A percentile compares a stretch with the other conserved stretches of the same genome.
phyloP scores from a whole-genome alignment of 2,329 filamentous ascomycete species.

The Bisporella sp. region DNA sequence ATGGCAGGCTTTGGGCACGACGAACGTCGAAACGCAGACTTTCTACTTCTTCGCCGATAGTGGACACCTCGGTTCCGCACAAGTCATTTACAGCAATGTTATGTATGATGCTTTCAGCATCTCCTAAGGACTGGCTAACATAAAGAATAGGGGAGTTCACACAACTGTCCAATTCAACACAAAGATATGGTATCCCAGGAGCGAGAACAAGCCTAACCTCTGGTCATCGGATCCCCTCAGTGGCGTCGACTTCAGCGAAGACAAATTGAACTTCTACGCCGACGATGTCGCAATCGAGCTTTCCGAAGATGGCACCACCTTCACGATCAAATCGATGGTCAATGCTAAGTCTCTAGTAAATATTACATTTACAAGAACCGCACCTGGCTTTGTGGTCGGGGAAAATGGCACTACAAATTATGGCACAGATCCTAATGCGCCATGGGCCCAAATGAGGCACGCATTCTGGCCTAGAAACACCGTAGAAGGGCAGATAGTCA shows the following conservation, averaged over 20 bases:
- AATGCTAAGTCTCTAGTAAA: constrained; percentile 80
- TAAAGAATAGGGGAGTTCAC: constrained; percentile 64
- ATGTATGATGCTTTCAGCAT: constrained; percentile 51
- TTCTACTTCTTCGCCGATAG: constrained; percentile 84
- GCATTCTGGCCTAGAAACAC: constrained; percentile 88
- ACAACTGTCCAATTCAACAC: constrained; percentile 90
- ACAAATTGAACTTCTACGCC: constrained; percentile 77
- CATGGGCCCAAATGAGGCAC: constrained; percentile 91
- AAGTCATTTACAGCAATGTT: constrained; percentile 98
- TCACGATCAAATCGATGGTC: constrained; percentile 84
- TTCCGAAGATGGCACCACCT: constrained; percentile 73
- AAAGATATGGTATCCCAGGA: constrained; percentile 75
- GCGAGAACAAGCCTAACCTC: constrained; percentile 63
- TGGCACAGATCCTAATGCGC: constrained; percentile 76
- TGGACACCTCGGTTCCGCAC: constrained; percentile 70
- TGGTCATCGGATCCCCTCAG: constrained; percentile 78
- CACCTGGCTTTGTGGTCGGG: constrained; percentile 80
- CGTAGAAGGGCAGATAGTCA: constrained; percentile 77
- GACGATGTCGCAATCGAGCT: constrained; percentile 80
- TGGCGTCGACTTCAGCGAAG: constrained; percentile 78
- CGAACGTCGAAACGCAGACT: constrained; percentile 87
- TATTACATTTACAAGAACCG: constrained; percentile 66
- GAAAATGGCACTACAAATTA: constrained; percentile 78
- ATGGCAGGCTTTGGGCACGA: constrained; percentile 77
- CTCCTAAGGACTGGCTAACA: constrained; percentile 18